Evolutionary conservation across 176 grass and related monocot genomes (phyloP).

Genomic region (Paspalum vaginatum): DNA sequence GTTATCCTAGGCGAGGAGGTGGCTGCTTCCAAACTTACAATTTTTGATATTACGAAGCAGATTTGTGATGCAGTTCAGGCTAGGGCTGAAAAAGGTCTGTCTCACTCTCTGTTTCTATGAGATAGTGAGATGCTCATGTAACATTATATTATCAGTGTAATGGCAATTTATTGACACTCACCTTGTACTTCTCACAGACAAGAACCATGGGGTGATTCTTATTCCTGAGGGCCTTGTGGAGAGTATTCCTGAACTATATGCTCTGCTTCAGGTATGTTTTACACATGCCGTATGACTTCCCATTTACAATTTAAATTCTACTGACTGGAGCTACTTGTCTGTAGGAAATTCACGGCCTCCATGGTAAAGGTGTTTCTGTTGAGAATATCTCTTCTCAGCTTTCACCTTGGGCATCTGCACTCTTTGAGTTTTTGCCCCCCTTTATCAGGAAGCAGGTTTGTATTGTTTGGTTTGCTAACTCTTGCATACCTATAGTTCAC

Average conservation of each 20-base stretch:
- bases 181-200: constrained; percentile 56
- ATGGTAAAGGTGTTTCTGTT: constrained; percentile 76
- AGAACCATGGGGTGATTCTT: constrained; percentile 90
- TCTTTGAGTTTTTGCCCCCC: constrained; percentile 94
- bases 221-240: constrained; percentile 99
- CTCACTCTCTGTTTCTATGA: neutral
- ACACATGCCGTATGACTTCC: neutral
- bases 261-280: constrained; percentile 78
- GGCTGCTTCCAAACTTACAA: constrained; percentile 91
- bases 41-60: constrained; percentile 97
- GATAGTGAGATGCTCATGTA: constrained; percentile 15
- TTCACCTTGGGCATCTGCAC: constrained; percentile 99
- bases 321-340: constrained; percentile 29
- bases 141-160: constrained; percentile 12
- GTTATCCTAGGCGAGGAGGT: constrained; percentile 98
- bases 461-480: constrained; percentile 29
- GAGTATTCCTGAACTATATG: constrained; percentile 97
- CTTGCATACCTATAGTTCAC: neutral
- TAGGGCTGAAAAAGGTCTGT: constrained; percentile 74
- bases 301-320: constrained; percentile 31
- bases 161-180: constrained; percentile 10
- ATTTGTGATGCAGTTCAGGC: constrained; percentile 95
- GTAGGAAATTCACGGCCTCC: constrained; percentile 97
- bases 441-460: constrained; percentile 95
- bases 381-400: constrained; percentile 94